Base-by-base conservation (phyloP, 2,329 filamentous ascomycete genomes). In the Ascochyta viciae-villosae region DNA sequence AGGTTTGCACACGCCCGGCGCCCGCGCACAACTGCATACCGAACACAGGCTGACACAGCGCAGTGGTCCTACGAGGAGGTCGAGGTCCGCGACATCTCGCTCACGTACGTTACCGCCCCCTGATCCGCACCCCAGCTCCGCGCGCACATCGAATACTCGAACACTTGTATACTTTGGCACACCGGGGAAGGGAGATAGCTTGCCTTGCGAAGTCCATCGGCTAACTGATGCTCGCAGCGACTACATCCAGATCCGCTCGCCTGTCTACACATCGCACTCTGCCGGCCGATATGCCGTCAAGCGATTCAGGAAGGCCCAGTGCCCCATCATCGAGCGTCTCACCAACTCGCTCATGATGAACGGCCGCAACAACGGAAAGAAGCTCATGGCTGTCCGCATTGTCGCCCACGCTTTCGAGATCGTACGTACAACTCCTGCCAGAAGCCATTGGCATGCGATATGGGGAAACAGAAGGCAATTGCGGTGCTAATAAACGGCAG, bases 281-380 rank as follows among this genome's bases (percentile, higher is more conserved):
- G 95, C 96, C 78, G 95, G 95, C 80, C 92, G 93, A 80, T 99
- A 96, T 88, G 95, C 95, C 79, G 88, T 89, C 84, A 99, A 99
- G 92, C 90, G 96, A 80, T 99, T 99, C 92, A 91, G 95, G 87
- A 99, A 99, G 90, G 95, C 96, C 81, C 96, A 98, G 88, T 99
- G 95, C 91, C 95, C 95, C 77, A 98, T 99, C 89, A 97, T 99
- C 80, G 95, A 99, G 91, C 94, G 95, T 81, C 89, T 99, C 76
- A 99, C 95, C 87, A 99, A 99, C 91, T 98, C 95, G 60, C 89
- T 99, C 81, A 99, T 99, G 96, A 98, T 98, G 94, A 96, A 99
- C 89, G 95, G 95, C 83, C 95, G 95, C 85, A 99, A 99, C 91
- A 99, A 97, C 91, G 95, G 95, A 84, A 99, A 99, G 91, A 99